Evolutionary conservation across 306 rosid genomes (phyloP).

Genomic region (Alnus rubra): DNA sequence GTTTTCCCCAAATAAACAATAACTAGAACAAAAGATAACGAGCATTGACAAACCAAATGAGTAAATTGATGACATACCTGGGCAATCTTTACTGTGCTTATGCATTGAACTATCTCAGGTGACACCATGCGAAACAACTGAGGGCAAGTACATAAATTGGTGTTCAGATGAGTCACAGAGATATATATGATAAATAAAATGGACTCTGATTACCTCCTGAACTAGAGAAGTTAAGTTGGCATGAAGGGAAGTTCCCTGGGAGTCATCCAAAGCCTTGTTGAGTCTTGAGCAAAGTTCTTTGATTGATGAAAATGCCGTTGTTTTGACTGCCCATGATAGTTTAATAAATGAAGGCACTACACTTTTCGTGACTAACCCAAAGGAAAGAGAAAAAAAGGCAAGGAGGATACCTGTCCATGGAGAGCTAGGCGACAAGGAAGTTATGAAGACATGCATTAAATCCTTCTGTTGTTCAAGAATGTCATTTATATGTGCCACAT

Average conservation of each 20-base stretch:
- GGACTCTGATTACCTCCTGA: constrained; percentile 59
- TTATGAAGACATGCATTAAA: constrained; percentile 49
- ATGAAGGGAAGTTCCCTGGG: constrained; percentile 35
- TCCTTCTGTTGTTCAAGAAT: constrained; percentile 68
- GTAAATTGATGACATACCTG: constrained; percentile 57
- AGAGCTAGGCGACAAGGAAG: constrained; percentile 59
- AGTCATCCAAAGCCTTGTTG: constrained; percentile 42
- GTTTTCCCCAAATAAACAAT: constrained; percentile 4
- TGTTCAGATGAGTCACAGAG: constrained; percentile 18
- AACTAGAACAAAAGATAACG: constrained; percentile 1
- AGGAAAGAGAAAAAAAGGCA: constrained; percentile 23
- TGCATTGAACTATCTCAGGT: constrained; percentile 66
- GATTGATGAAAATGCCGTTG: constrained; percentile 56
- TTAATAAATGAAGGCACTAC: constrained; percentile 18
- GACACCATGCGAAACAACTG: constrained; percentile 69
- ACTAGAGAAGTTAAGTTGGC: constrained; percentile 49
- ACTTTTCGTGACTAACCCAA: constrained; percentile 9
- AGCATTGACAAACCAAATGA: constrained; percentile 18
- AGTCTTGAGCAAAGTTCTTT: constrained; percentile 81
- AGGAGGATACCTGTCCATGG: constrained; percentile 80
- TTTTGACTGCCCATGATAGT: constrained; percentile 68
- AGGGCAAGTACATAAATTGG: constrained; percentile 10
- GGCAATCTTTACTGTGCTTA: constrained; percentile 77
- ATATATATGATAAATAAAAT: constrained; percentile 25
- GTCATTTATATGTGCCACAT: constrained; percentile 65